Base-by-base conservation (phyloP, 805 yeast species). In the Lachancea lanzarotensis region DNA sequence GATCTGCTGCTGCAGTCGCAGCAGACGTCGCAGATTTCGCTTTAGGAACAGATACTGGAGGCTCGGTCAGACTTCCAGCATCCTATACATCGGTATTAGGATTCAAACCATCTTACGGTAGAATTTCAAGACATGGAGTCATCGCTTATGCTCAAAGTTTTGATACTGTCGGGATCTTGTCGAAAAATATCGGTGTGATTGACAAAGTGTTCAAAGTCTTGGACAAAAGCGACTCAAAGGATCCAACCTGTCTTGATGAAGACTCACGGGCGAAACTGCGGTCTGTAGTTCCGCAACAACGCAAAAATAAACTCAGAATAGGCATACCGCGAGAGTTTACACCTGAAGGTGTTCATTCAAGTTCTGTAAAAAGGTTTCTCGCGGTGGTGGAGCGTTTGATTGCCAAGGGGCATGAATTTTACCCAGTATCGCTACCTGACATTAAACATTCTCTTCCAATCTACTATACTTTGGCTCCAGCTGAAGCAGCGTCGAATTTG, bases 1-100 rank as follows among this genome's bases (percentile, higher is more conserved):
- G 98, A 0, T 78, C 93, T 32, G 98, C 98, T 0, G 95, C 95
- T 1, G 85, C 95, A 0, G 96, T 91, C 1, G 82, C 91, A 1
- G 76, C 82, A 0, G 82, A 69, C 1, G 57, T 79, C 50, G 62
- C 54, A 1, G 87, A 83, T 58, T 80, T 85, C 54, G 76, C 95
- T 1, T 64, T 93, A 31, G 99, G 98, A 0, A 85, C 98, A 1
- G 99, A 93, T 56, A 93, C 99, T 0, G 99, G 99, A 4, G 99
- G 99, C 0, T 88, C 97, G 0, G 87, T 93, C 0, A 73, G 99
- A 49, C 69, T 87, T 17, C 99, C 99, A 0, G 95, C 95, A 1
- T 82, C 95, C 16, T 88, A 83, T 61, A 82, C 91, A 52, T 86
- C 90, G 1, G 73, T 84, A 0, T 67, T 78, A 26, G 98, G 98